Evolutionary conservation across 2,329 filamentous ascomycete species (phyloP).

Genomic region (Colletotrichum cuscutae): DNA sequence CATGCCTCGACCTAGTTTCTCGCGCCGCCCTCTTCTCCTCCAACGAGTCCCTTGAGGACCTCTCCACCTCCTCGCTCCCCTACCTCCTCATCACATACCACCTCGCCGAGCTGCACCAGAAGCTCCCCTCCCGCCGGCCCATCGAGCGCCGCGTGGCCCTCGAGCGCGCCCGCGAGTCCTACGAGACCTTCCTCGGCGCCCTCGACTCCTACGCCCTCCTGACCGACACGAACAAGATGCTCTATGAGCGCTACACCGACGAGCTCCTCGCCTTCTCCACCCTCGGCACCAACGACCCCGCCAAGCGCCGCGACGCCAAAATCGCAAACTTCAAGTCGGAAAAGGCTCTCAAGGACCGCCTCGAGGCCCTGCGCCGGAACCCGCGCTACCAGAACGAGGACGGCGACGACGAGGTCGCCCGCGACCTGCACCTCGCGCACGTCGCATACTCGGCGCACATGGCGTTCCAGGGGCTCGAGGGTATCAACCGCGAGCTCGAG

Average conservation of each 20-base stretch:
- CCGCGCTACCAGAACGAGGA: conserved; percentile 67
- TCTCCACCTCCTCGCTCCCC: conserved; percentile 85
- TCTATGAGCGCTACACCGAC: conserved; percentile 80
- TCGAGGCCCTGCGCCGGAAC: conserved; percentile 67
- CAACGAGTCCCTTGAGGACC: conserved; percentile 90
- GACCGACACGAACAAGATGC: conserved; percentile 68
- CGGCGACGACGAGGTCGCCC: conserved; percentile 85
- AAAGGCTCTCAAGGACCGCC: conserved; percentile 83
- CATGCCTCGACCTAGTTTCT: conserved; percentile 76
- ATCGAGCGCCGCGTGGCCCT: conserved; percentile 72
- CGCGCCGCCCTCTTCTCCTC: conserved; percentile 85
- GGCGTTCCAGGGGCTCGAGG: conserved; percentile 88
- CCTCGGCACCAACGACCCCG: conserved; percentile 66
- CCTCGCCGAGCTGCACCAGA: conserved; percentile 82
- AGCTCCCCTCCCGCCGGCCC: conserved; percentile 64
- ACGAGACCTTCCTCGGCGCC: conserved; percentile 81
- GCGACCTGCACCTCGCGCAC: conserved; percentile 81
- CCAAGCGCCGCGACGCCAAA: conserved; percentile 81
- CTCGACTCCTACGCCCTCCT: conserved; percentile 85
- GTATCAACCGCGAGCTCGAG: conserved; percentile 84
- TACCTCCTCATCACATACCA: conserved; percentile 84
- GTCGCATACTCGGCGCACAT: conserved; percentile 79
- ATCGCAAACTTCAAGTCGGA: conserved; percentile 87
- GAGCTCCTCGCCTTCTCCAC: conserved; percentile 79
- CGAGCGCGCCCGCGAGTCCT: conserved; percentile 71